Conservation (phyloP, 1,139 yeast genomes). For the Candida sanyaensis region DNA sequence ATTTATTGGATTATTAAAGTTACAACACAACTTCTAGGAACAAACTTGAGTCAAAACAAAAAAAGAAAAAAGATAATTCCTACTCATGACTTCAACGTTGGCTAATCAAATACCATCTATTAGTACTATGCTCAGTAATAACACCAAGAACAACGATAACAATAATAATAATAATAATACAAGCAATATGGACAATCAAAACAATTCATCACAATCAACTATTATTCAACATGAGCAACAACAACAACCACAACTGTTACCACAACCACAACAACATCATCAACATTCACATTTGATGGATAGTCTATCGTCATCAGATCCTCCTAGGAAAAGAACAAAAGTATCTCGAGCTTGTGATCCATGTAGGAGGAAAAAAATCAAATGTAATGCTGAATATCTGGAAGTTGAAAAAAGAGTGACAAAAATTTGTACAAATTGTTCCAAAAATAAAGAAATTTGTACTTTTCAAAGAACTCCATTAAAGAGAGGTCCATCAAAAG, state of each 20-base stretch:
- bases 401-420: slow-evolving; percentile 43
- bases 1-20: too few species aligned
- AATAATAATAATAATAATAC: too few species aligned
- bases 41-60: not conserved
- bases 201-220: slow-evolving; percentile 1
- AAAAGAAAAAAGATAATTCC: not conserved
- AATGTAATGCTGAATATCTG: slow-evolving; percentile 60
- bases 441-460: slow-evolving; percentile 54
- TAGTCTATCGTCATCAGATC: slow-evolving; percentile 10
- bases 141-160: slow-evolving; percentile 17
- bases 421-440: slow-evolving; percentile 58
- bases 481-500: slow-evolving; percentile 79
- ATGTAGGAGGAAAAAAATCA: slow-evolving; percentile 63
- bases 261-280: too few species aligned
- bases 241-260: too few species aligned
- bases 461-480: slow-evolving; percentile 68
- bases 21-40: too few species aligned
- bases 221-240: slow-evolving; percentile 6
- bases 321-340: slow-evolving; percentile 59
- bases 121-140: slow-evolving; percentile 10
- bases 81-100: slow-evolving; percentile 6
- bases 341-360: slow-evolving; percentile 71
- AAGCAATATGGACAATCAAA: slow-evolving; percentile 15
- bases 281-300: not conserved
- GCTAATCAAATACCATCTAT: slow-evolving; percentile 7